Evolutionary conservation across 768 basidiomycete genomes (phyloP).

Genomic region (Nevesoporus exiguus): DNA sequence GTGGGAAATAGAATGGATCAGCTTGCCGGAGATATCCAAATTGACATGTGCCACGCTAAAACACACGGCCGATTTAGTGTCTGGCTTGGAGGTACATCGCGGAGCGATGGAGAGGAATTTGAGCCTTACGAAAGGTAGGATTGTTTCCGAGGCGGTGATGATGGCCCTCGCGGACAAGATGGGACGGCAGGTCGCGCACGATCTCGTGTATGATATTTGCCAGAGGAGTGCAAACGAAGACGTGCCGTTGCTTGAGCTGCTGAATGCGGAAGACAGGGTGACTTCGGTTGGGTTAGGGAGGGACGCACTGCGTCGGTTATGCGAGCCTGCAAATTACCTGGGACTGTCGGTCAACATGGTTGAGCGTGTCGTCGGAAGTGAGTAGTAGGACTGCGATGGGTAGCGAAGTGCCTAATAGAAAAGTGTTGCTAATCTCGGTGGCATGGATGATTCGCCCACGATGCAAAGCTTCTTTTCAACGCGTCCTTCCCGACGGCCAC

Average conservation of each 20-base stretch:
- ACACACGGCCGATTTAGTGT: constrained; percentile 36
- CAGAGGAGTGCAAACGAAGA: constrained; percentile 25
- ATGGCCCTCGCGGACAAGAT: constrained; percentile 41
- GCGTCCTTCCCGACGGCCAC: background rate
- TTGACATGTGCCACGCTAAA: constrained; percentile 39
- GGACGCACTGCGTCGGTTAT: constrained; percentile 32
- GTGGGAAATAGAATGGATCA: constrained; percentile 52
- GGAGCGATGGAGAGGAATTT: constrained; percentile 41
- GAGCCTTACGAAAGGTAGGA: constrained; percentile 36
- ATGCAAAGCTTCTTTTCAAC: constrained; percentile 3
- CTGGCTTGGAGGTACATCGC: constrained; percentile 40
- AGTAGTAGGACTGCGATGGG: background rate
- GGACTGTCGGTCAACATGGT: constrained; percentile 35
- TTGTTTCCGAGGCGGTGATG: constrained; percentile 47
- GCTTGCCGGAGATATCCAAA: constrained; percentile 42
- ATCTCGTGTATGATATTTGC: constrained; percentile 43
- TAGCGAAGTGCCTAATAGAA: background rate
- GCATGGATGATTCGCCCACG: constrained; percentile 2
- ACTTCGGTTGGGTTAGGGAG: constrained; percentile 21
- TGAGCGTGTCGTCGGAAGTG: constrained; percentile 7
- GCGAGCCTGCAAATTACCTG: constrained; percentile 39
- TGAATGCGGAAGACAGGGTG: constrained; percentile 31
- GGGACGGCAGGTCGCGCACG: constrained; percentile 45
- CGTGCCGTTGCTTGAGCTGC: constrained; percentile 32
- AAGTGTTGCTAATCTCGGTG: constrained; percentile 5